A percentile compares a stretch with the other conserved stretches of the same genome.
These are phyloP conservation scores for Nitzschia inconspicua DNA, from an alignment of 108 stramenopile genomes.

Conservation along the genomic window DNA sequence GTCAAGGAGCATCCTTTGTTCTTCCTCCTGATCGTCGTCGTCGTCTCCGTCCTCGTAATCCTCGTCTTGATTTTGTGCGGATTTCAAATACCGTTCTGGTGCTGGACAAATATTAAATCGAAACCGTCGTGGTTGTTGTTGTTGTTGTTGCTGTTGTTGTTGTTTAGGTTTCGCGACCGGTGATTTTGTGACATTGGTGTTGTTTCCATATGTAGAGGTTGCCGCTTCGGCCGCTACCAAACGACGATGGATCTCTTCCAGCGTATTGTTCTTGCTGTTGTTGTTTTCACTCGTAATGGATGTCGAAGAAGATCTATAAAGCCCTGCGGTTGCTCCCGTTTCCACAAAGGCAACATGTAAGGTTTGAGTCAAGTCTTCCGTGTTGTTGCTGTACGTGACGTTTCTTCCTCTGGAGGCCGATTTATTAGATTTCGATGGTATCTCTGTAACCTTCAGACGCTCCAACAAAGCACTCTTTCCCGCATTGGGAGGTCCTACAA, in stretches of 20 bases:
- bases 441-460: slow-evolving; percentile 76
- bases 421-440: slow-evolving; percentile 32
- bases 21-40: not conserved
- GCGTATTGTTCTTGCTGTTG: too few relatives aligned
- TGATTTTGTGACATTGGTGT: too few relatives aligned
- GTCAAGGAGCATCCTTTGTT: not conserved
- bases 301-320: not conserved
- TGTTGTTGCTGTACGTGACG: not conserved
- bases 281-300: too few relatives aligned
- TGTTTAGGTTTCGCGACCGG: not conserved
- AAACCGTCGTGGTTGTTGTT: slow-evolving; percentile 2
- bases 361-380: not conserved
- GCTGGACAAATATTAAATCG: slow-evolving; percentile 41
- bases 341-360: slow-evolving; percentile 19
- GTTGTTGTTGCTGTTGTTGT: slow-evolving; percentile 1
- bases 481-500: slow-evolving; percentile 57
- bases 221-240: too few relatives aligned
- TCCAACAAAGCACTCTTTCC: slow-evolving; percentile 80
- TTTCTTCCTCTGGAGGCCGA: slow-evolving; percentile 14
- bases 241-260: too few relatives aligned
- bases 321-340: slow-evolving; percentile 14
- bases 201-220: too few relatives aligned
- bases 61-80: slow-evolving; percentile 29
- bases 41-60: slow-evolving; percentile 12
- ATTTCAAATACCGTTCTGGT: slow-evolving; percentile 37